Base-by-base conservation (phyloP, 78 protist genomes). In the Guillardia theta region DNA sequence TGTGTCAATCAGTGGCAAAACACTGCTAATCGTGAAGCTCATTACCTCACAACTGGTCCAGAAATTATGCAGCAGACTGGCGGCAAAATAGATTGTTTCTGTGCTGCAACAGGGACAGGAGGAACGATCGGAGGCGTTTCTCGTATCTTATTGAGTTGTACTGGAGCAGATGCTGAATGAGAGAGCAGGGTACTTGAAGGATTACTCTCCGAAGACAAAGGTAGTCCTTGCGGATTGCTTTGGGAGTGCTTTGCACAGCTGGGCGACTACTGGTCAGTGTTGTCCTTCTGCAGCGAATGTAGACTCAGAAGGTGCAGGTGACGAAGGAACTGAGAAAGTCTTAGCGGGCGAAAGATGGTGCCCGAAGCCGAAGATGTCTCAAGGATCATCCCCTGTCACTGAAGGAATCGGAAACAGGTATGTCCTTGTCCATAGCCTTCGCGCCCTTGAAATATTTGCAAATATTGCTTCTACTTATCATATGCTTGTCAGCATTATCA, bases 61-160 rank as follows among this genome's bases (percentile, higher is more conserved):
- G 83, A 70, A 43, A 70, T 70, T 18, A 36, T 70, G 45, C 83
- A 70, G 41, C 83, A 70, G 78, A 50, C 58, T 19, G 70, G 45
- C 27, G 83, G 41, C 41, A 70, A 70, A 43, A 12, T 70, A 43
- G 83, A 70, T 33, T 36, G 10, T 15, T 70, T 70, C 83, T 70
- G 83, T 43, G 83, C 83, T 36, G 83, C 83, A 24, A 70, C 83
- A 24, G 83, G 83, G n/a, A 70, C 83, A 24, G 83, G 83, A 12
- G 83, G 83, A 12, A 70, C 83, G n/a, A 70, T 70, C 33, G 83
- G 83, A 8, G 70, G 70, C 70, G 70, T 58, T 6, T 1, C 70
- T 24, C 70, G 70, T n/a, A n/a, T n/a, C n/a, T n/a, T n/a, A n/a
- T n/a, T n/a, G n/a, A n/a, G n/a, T n/a, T n/a, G n/a, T n/a, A n/a